phyloP scores from a whole-genome alignment of 495 filamentous ascomycete genomes.

The Parmelia sp. region DNA sequence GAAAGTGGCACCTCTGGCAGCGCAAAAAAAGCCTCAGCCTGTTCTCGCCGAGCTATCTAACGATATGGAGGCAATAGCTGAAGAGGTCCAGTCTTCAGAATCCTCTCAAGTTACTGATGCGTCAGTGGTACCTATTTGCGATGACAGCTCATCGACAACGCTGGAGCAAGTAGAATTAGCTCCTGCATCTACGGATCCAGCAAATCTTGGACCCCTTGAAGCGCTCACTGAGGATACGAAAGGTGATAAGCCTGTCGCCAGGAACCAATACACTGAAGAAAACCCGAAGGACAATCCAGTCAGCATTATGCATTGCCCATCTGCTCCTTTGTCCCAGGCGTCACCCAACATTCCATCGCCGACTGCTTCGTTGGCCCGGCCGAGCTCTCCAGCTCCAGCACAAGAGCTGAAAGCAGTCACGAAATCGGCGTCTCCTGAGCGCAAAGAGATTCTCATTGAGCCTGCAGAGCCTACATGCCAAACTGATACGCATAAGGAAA shows the following conservation, averaged over 20 bases:
- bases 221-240: neutral
- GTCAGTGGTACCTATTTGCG: neutral
- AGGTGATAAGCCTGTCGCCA: neutral
- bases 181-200: neutral
- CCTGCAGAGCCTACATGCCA: neutral
- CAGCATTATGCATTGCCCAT: neutral
- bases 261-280: neutral
- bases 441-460: neutral
- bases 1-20: constrained; percentile 8
- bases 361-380: neutral
- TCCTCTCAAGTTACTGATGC: neutral
- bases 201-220: neutral
- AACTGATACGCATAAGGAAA: neutral
- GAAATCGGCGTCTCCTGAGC: neutral
- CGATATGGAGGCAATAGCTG: neutral
- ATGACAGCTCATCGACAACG: neutral
- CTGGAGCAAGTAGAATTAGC: neutral
- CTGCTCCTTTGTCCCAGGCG: neutral
- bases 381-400: neutral
- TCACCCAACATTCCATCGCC: neutral
- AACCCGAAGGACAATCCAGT: neutral
- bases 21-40: neutral
- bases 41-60: neutral
- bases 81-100: neutral
- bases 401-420: neutral